phyloP scores from a whole-genome alignment of 441 rosid species.

The Croton setiger region DNA sequence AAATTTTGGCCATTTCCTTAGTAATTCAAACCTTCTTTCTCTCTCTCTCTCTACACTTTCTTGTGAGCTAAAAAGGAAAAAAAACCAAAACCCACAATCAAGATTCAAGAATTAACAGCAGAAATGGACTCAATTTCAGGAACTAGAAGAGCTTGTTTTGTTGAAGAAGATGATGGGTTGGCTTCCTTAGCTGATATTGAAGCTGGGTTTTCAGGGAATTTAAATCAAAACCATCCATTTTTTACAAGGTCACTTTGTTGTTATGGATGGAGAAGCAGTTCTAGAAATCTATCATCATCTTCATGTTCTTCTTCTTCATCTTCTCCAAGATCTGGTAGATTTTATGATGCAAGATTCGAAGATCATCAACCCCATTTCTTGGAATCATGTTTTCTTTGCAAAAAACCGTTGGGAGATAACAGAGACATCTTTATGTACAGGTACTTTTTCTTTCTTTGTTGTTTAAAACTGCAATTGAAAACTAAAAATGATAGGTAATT shows the following conservation, averaged over 20 bases:
- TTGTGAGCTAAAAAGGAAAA: neutral
- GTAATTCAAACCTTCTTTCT: too few relatives aligned
- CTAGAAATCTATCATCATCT: neutral
- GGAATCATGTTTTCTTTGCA: slow-evolving; percentile 68
- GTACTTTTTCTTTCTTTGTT: slow-evolving; percentile 24
- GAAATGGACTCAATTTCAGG: slow-evolving; percentile 23
- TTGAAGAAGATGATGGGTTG: slow-evolving; percentile 47
- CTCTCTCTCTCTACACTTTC: neutral
- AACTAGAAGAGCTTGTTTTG: slow-evolving; percentile 38
- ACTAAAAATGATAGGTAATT: too few relatives aligned
- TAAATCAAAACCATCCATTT: slow-evolving; percentile 6
- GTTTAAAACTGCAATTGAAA: too few relatives aligned
- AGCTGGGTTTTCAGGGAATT: slow-evolving; percentile 42
- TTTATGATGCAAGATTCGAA: slow-evolving; percentile 49
- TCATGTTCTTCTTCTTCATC: slow-evolving; percentile 1
- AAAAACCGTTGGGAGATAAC: slow-evolving; percentile 57
- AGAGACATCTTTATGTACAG: slow-evolving; percentile 90
- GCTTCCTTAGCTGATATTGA: slow-evolving; percentile 51
- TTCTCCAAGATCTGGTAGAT: slow-evolving; percentile 44
- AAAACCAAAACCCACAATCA: neutral
- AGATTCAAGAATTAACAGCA: neutral
- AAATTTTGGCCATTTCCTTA: slow-evolving; percentile 6
- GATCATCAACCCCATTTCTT: slow-evolving; percentile 62
- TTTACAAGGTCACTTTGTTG: slow-evolving; percentile 34
- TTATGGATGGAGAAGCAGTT: slow-evolving; percentile 29